These are phyloP conservation scores for Microbotryomycetes sp. DNA, from an alignment of 1,284 basidiomycete species.

Conservation along the genomic window DNA sequence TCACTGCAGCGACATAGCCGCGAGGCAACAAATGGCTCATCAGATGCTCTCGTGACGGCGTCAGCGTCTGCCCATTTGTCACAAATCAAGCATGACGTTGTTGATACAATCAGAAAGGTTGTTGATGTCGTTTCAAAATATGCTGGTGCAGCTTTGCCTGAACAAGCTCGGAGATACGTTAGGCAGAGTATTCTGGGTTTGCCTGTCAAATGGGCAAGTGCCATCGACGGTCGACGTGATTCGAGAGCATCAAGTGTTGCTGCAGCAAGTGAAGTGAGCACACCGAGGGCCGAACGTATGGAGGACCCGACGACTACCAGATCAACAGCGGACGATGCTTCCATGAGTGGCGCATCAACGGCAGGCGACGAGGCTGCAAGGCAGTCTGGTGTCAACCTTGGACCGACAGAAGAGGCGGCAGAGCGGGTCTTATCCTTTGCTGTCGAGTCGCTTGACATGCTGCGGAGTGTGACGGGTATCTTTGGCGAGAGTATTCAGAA, in stretches of 20 bases:
- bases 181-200: conserved; percentile 72
- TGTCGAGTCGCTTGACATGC: conserved; percentile 85
- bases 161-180: conserved; percentile 69
- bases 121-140: conserved; percentile 82
- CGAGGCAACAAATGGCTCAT: conserved; percentile 37
- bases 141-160: conserved; percentile 73
- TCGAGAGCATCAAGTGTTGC: conserved; percentile 7
- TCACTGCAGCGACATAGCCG: conserved; percentile 49
- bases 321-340: conserved; percentile 18
- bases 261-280: conserved; percentile 16
- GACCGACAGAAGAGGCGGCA: conserved; percentile 60
- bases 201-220: conserved; percentile 69
- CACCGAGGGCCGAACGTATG: conserved; percentile 24
- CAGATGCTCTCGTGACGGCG: conserved; percentile 47
- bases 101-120: conserved; percentile 77
- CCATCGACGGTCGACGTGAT: conserved; percentile 30
- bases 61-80: conserved; percentile 61
- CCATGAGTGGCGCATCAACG: conserved; percentile 17
- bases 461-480: conserved; percentile 74
- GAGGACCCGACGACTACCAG: conserved; percentile 1
- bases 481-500: conserved; percentile 80
- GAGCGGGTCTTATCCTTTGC: conserved; percentile 75
- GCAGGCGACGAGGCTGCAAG: not conserved
- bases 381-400: conserved; percentile 32
- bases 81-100: conserved; percentile 70